These are phyloP conservation scores for Inonotus hispidus DNA, from an alignment of 1,284 basidiomycete genomes.

Conservation along the genomic window DNA sequence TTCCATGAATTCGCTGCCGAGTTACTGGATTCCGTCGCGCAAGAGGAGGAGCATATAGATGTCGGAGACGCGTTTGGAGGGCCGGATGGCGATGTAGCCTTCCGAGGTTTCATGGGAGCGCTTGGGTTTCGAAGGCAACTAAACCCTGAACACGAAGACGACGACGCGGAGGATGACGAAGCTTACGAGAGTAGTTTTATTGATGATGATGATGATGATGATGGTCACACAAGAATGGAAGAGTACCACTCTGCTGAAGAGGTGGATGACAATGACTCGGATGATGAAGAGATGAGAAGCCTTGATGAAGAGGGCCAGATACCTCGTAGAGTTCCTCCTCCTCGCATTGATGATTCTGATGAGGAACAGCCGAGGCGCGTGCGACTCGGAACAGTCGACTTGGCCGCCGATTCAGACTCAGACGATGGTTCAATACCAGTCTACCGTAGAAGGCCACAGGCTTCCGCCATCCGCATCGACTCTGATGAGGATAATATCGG, in stretches of 20 bases:
- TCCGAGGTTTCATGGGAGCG: not conserved
- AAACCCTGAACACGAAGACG: not conserved
- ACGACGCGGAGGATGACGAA: constrained; percentile 22
- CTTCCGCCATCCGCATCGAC: not conserved
- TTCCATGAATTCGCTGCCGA: constrained; percentile 33
- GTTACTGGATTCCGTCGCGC: no score
- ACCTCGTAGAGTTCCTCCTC: not conserved
- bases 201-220: constrained; percentile 28
- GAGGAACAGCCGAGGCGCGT: not conserved
- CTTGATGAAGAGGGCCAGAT: constrained; percentile 1
- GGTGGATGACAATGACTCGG: not conserved
- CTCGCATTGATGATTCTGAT: not conserved
- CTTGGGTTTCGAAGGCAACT: not conserved
- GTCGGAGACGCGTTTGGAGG: constrained; percentile 28
- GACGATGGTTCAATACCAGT: not conserved
- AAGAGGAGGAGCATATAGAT: constrained; percentile 32
- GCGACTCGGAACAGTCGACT: not conserved
- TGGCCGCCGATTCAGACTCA: constrained; percentile 2
- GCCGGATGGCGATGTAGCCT: constrained; percentile 26
- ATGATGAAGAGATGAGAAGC: not conserved
- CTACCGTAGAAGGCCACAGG: not conserved
- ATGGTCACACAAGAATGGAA: constrained; percentile 15
- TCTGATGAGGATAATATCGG: constrained; percentile 3
- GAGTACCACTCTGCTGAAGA: constrained; percentile 13
- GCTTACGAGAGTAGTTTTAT: constrained; percentile 34